Conservation (phyloP, 768 basidiomycete genomes). For the Collybia sordida region DNA sequence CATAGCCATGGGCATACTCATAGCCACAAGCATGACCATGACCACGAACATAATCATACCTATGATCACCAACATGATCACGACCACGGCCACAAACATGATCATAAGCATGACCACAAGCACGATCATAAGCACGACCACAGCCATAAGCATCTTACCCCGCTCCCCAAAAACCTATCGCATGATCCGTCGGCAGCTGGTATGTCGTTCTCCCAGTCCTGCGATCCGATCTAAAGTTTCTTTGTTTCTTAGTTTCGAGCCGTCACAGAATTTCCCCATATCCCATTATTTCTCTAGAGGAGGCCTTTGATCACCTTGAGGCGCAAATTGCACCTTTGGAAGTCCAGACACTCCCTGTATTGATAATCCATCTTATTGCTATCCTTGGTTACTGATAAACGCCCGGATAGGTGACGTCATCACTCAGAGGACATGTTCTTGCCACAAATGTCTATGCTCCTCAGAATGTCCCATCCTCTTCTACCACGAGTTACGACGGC, state of each 20-base stretch:
- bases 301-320: constrained; percentile 60
- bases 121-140: constrained; percentile 33
- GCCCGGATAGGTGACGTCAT: constrained; percentile 51
- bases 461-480: constrained; percentile 58
- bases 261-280: constrained; percentile 80
- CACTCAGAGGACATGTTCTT: constrained; percentile 67
- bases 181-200: constrained; percentile 71
- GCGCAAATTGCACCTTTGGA: constrained; percentile 44
- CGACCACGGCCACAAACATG: constrained; percentile 33
- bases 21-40: constrained; percentile 28
- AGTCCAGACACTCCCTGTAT: constrained; percentile 40
- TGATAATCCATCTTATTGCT: constrained; percentile 9
- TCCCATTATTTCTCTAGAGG: constrained; percentile 62
- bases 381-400: neutral
- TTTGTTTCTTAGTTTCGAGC: constrained; percentile 50
- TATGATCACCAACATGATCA: constrained; percentile 30
- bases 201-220: constrained; percentile 28
- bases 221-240: neutral
- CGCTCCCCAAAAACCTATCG: constrained; percentile 59
- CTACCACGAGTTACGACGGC: constrained; percentile 85
- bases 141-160: constrained; percentile 35
- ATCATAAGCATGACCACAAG: constrained; percentile 31
- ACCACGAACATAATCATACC: constrained; percentile 34
- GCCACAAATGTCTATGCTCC: constrained; percentile 74
- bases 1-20: constrained; percentile 38